Conservation (phyloP, 805 yeast species). For the Wickerhamiella shivajii region DNA sequence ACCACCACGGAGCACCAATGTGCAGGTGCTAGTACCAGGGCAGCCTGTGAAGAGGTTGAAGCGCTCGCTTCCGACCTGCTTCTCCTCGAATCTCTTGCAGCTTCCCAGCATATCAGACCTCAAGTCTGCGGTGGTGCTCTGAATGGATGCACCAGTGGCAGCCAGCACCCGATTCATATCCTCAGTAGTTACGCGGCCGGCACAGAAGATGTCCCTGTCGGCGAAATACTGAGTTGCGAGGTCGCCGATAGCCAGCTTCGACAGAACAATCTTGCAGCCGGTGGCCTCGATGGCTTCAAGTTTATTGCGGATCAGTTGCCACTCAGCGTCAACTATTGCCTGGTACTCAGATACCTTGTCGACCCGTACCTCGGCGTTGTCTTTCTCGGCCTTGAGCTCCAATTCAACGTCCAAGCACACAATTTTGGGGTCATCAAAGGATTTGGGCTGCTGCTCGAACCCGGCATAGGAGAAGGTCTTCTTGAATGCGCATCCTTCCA, state of each 20-base stretch:
- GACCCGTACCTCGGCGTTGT: conserved; percentile 95
- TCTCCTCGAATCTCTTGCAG: conserved; percentile 77
- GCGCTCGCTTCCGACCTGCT: conserved; percentile 91
- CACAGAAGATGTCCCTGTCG: conserved; percentile 90
- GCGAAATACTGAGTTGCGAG: conserved; percentile 98
- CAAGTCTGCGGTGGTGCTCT: conserved; percentile 51
- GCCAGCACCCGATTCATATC: conserved; percentile 85
- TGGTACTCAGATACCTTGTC: conserved; percentile 90
- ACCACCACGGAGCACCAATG: conserved; percentile 88
- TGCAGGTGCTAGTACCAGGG: conserved; percentile 84
- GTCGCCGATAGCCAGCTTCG: conserved; percentile 94
- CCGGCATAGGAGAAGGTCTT: conserved; percentile 97
- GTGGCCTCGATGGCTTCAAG: conserved; percentile 65
- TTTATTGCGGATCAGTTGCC: conserved; percentile 84
- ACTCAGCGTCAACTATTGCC: conserved; percentile 96
- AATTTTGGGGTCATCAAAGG: conserved; percentile 64
- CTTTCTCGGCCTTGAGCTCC: conserved; percentile 96
- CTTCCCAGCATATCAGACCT: conserved; percentile 62
- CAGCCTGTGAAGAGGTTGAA: conserved; percentile 88
- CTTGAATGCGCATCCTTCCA: conserved; percentile 93
- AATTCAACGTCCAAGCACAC: conserved; percentile 79
- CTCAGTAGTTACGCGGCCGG: conserved; percentile 80
- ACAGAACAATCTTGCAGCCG: conserved; percentile 86
- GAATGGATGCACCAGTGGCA: conserved; percentile 89
- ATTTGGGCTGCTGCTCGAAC: conserved; percentile 95